Conservation (phyloP, 1,284 basidiomycete species). For the Marasmius tenuissimus region DNA sequence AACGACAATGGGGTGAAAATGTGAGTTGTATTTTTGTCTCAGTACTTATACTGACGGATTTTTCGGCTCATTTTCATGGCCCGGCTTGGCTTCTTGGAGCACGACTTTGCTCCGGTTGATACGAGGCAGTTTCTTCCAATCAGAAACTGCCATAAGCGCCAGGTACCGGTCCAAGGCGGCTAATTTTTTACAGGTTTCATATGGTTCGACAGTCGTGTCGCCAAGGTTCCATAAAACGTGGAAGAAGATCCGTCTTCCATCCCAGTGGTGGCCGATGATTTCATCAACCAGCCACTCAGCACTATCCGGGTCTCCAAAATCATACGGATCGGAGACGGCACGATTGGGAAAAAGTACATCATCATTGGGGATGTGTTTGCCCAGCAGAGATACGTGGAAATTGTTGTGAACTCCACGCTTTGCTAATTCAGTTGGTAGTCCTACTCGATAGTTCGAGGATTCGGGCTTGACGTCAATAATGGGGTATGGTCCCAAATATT, state of each 20-base stretch:
- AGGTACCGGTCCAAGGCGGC: slow-evolving; percentile 7
- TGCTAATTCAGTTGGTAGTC: slow-evolving; percentile 23
- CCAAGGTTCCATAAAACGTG: slow-evolving; percentile 6
- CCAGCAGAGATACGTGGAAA: slow-evolving; percentile 17
- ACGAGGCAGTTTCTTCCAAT: slow-evolving; percentile 6
- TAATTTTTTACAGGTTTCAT: slow-evolving; percentile 3
- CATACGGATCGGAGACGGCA: slow-evolving; percentile 1
- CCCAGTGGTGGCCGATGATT: slow-evolving; percentile 3
- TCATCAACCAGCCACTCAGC: slow-evolving; percentile 6
- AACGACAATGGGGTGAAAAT: too few species aligned
- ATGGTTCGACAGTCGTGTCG: slow-evolving; percentile 8
- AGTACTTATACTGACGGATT: too few species aligned
- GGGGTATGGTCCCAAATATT: slow-evolving; percentile 31
- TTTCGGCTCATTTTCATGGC: too few species aligned
- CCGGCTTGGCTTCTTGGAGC: not conserved
- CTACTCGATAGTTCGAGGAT: slow-evolving; percentile 25
- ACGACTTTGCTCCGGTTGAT: not conserved
- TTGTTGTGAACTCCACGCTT: slow-evolving; percentile 19
- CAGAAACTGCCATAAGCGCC: not conserved
- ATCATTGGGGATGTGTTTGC: slow-evolving; percentile 1
- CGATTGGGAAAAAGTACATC: slow-evolving; percentile 1
- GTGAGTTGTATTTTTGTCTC: too few species aligned
- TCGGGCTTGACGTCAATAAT: slow-evolving; percentile 20
- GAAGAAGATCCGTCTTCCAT: not conserved
- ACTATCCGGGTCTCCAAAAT: slow-evolving; percentile 9